Evolutionary conservation across 2,329 filamentous ascomycete genomes (phyloP), one percentile per base, ranked within the genome.

Genomic region (Chaetomium olivaceum): DNA sequence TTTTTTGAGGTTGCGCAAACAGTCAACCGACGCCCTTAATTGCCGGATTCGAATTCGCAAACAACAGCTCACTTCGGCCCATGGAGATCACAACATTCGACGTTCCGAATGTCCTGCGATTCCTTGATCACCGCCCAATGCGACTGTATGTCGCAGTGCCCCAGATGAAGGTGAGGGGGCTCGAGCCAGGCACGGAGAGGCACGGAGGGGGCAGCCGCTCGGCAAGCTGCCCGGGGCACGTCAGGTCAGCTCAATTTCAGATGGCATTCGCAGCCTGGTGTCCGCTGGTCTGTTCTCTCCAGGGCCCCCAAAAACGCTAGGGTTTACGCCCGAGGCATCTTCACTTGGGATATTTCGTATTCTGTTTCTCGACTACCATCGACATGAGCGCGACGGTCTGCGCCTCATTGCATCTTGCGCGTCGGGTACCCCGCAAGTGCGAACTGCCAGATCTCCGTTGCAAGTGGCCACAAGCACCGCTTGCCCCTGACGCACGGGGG

Each of bases 381-480:
- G 50, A 61, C n/a, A 52, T 56, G 64, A 65, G 69, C 71, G 61
- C 57, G 67, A 63, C 23, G 16, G 58, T 60, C 69, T 70, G 71
- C 70, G 69, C 68, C 69, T 67, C 67, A 57, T 61, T 60, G 60
- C 58, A 43, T 54, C 67, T 68, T 52, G 23, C 64, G 67, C 69
- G 66, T 69, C 64, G 25, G 58, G 39, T 43, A 43, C 71, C 69
- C 70, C 70, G 68, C 71, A 71, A 43, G 68, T 27, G 50, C 14
- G 23, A 16, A 27, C 69, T 69, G 59, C 63, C 63, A 56, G 58
- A 67, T 67, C 62, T 62, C 25, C n/a, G 48, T 31, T 55, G 57
- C 36, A 58, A 58, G 57, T 31, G 33, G 60, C 64, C 57, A 63
- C 61, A 16, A 31, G 48, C 67, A 31, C 11, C 19, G 14, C 54